Percentiles rank a stretch among this genome's conserved stretches.
Evolutionary conservation across 768 basidiomycete genomes (phyloP).

Genomic region (Harrya chromipes): DNA sequence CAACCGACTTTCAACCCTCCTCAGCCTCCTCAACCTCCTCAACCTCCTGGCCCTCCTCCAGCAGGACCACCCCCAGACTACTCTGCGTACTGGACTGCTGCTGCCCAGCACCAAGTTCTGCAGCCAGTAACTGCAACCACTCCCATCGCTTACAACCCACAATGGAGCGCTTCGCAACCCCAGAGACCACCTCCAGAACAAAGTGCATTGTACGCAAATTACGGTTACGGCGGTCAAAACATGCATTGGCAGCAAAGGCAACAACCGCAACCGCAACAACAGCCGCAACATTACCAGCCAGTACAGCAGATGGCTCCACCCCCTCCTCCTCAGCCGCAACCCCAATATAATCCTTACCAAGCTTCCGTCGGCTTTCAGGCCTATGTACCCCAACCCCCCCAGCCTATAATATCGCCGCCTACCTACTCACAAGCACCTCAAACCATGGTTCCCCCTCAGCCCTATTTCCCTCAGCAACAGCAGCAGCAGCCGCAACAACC

Average conservation of each 20-base stretch:
- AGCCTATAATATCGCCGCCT: conserved; percentile 48
- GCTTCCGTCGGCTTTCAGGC: conserved; percentile 62
- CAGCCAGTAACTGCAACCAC: conserved; percentile 35
- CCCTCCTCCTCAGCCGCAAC: conserved; percentile 56
- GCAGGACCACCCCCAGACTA: conserved; percentile 74
- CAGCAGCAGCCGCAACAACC: conserved; percentile 42
- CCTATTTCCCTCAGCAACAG: conserved; percentile 39
- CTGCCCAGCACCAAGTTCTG: conserved; percentile 43
- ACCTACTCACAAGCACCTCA: conserved; percentile 44
- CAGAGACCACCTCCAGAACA: conserved; percentile 73
- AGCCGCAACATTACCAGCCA: conserved; percentile 45
- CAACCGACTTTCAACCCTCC: conserved; percentile 65
- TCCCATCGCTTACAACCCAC: conserved; percentile 54
- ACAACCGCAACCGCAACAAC: conserved; percentile 51
- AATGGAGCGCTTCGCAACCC: conserved; percentile 64
- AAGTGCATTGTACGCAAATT: conserved; percentile 85
- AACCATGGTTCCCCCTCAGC: conserved; percentile 39
- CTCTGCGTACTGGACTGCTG: conserved; percentile 71
- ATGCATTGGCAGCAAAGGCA: conserved; percentile 65
- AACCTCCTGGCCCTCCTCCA: conserved; percentile 78
- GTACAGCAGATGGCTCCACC: conserved; percentile 51
- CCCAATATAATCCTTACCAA: conserved; percentile 75
- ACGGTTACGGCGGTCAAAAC: conserved; percentile 78
- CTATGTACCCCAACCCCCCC: conserved; percentile 63
- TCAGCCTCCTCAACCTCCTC: conserved; percentile 76